Conservation (phyloP, 331 rosid species). For the Rhamnella rubrinervis region DNA sequence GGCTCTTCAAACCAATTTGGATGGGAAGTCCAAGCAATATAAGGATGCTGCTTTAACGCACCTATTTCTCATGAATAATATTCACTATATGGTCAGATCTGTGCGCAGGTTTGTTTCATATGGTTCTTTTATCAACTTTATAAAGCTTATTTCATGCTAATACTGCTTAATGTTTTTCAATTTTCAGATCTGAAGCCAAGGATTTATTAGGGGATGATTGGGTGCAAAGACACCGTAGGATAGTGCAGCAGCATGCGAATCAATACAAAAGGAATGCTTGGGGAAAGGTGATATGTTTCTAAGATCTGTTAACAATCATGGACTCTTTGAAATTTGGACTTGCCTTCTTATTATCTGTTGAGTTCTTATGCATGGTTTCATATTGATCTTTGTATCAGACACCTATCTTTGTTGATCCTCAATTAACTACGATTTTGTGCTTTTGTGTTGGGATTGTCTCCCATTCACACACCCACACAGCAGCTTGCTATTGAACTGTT, state of each 20-base stretch:
- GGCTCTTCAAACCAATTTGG: slow-evolving; percentile 96
- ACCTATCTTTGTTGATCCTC: too few species aligned
- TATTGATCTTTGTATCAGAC: too few species aligned
- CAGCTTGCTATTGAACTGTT: background rate
- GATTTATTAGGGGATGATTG: slow-evolving; percentile 98
- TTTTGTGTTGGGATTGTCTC: background rate
- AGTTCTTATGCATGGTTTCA: too few species aligned
- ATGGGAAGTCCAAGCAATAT: slow-evolving; percentile 92
- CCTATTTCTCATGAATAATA: slow-evolving; percentile 96
- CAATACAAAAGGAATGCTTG: slow-evolving; percentile 93
- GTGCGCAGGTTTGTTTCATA: slow-evolving; percentile 70
- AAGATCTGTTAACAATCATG: background rate
- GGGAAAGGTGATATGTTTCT: slow-evolving; percentile 64
- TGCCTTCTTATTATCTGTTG: background rate
- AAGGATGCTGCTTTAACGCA: slow-evolving; percentile 80
- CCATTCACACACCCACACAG: background rate
- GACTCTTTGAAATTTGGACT: background rate
- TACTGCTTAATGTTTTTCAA: slow-evolving; percentile 10
- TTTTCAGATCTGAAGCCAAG: slow-evolving; percentile 92
- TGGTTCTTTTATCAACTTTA: slow-evolving; percentile 7
- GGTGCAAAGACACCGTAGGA: slow-evolving; percentile 95
- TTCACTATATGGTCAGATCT: slow-evolving; percentile 96
- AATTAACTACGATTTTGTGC: too few species aligned
- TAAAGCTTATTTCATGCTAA: slow-evolving; percentile 13
- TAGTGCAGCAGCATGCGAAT: slow-evolving; percentile 96